These are phyloP conservation scores for Abortiporus biennis DNA, from an alignment of 1,284 basidiomycete species.

Conservation along the genomic window DNA sequence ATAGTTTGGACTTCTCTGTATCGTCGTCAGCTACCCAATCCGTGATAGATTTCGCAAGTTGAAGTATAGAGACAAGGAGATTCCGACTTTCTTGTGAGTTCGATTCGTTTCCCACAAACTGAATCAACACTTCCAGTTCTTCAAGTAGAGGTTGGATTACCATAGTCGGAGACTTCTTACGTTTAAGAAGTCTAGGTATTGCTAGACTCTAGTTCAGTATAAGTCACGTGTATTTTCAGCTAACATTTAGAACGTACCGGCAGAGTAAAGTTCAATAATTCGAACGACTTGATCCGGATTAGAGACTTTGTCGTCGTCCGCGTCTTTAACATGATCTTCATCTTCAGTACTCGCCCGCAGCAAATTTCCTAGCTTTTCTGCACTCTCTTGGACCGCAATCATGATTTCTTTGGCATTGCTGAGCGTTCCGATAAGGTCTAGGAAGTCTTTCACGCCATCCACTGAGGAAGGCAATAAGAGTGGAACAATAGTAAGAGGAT, in stretches of 20 bases:
- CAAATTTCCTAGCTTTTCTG: slow-evolving; percentile 39
- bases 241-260: slow-evolving; percentile 25
- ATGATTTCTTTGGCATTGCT: slow-evolving; percentile 54
- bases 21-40: slow-evolving; percentile 31
- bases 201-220: slow-evolving; percentile 26
- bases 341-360: slow-evolving; percentile 10
- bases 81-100: slow-evolving; percentile 29
- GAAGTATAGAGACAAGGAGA: slow-evolving; percentile 29
- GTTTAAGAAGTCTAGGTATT: slow-evolving; percentile 35
- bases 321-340: slow-evolving; percentile 19
- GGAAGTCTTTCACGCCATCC: slow-evolving; percentile 33
- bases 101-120: slow-evolving; percentile 19
- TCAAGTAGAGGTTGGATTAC: slow-evolving; percentile 34
- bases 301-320: slow-evolving; percentile 23
- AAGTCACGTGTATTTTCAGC: not conserved
- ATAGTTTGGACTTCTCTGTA: too few relatives aligned
- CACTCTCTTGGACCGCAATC: slow-evolving; percentile 52
- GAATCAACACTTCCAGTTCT: slow-evolving; percentile 31
- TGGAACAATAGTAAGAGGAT: slow-evolving; percentile 44
- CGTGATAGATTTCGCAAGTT: slow-evolving; percentile 23
- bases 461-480: slow-evolving; percentile 33
- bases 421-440: slow-evolving; percentile 36
- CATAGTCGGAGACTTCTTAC: slow-evolving; percentile 18
- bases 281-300: slow-evolving; percentile 27
- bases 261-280: slow-evolving; percentile 32